Base-by-base conservation (phyloP, 2,329 filamentous ascomycete species). In the Dothideomycetes sp. region DNA sequence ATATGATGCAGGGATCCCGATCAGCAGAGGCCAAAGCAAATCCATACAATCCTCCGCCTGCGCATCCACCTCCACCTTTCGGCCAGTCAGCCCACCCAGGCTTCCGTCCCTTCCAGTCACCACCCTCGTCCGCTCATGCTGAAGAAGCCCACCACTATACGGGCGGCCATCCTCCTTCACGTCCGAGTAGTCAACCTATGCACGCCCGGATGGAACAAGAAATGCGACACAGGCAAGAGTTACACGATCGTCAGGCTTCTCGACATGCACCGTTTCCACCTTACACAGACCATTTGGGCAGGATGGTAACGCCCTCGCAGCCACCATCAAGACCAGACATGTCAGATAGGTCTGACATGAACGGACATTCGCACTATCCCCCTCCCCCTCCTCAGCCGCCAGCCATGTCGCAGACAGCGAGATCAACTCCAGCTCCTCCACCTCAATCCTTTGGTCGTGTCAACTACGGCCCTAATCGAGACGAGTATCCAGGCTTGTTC, bases 161-260 rank as follows among this genome's bases (percentile, higher is more conserved):
- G 8, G 43, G 33, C 4, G 43, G 33, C 4, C 41, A 33, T 24
- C 36, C 35, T n/a, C 46, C 46, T 5, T 42, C 46, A 13, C 51
- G 59, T 23, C 58, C 59, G 4, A 62, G 46, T 32, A 60, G 58
- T 44, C 58, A 62, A 45, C 58, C 58, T 12, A 42, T 36, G 31
- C 27, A 38, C 20, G 35, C 45, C 24, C 45, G 41, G 10, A 42
- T 34, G 17, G 45, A 47, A 16, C 45, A 47, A 13, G 42, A 44
- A n/a, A 7, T 27, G 23, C 36, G 42, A 32, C 30, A 39, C 18
- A 39, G 42, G n/a, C 42, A 44, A 39, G 42, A 40, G 12, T 28
- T 33, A 19, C 35, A 44, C 25, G 35, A 40, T 18, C 34, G 30
- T 15, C 37, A 28, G 4, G 34, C 29, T 6, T 22, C 24, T 2